Base-by-base conservation (phyloP, 208 protist species). In the Crithidia fasciculata region DNA sequence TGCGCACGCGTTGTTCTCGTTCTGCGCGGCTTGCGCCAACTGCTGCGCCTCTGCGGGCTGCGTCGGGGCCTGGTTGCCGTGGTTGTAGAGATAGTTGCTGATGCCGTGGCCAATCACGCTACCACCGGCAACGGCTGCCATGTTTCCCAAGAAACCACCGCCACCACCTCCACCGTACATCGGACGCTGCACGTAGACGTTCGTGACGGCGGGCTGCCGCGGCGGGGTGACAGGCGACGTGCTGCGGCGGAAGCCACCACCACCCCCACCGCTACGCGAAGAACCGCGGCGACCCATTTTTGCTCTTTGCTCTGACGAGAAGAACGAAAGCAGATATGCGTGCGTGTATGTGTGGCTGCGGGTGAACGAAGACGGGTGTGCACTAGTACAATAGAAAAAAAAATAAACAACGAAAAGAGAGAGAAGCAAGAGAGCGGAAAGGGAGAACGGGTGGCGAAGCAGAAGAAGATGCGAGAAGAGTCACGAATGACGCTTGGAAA, bases 61-160 rank as follows among this genome's bases (percentile, higher is more conserved):
- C 53, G 87, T 84, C 13, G 91, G 91, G 0, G 85, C 85, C 74
- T 91, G 83, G 66, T 84, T 86, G 68, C 74, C 79, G 55, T 80
- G 16, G 67, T 83, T 80, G 63, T 93, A 95, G 59, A 95, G 85
- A 85, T 94, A 94, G 82, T 94, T 90, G 74, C 87, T 92, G 83
- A 95, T 87, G 77, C 91, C 91, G 85, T 95, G 91, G 28, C 91
- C 91, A 62, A 95, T 55, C 44, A 95, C 88, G 62, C 87, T 93
- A 54, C 91, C 91, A 45, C 85, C 91, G 18, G 91, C 91, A 8
- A 95, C 91, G 19, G 86, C 89, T n/a, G 88, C 88, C 85, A 95
- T 89, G 39, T 86, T 95, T 69, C 91, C 91, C 52, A 94, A 76
- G 52, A 95, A 89, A 58, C 91, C 91, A 36, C 67, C 74, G 45